Base-by-base conservation (phyloP, 164 flowering plant species). In the Amborella trichopoda region DNA sequence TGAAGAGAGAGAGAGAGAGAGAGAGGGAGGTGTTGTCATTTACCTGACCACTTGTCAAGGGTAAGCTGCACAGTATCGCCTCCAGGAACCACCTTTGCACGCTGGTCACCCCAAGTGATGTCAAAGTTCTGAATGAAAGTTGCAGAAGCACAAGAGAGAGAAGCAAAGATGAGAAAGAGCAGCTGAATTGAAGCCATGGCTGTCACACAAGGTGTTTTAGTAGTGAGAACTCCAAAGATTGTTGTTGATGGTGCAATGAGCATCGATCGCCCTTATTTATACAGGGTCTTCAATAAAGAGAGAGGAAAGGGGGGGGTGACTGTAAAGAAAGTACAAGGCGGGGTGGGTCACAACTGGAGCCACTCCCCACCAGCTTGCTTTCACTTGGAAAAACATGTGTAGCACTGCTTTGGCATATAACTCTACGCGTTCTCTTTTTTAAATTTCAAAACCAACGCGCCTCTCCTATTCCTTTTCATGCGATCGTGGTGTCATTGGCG, bases 11-110 rank as follows among this genome's bases (percentile, higher is more conserved):
- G 12, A 13, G 26, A 13, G 8, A 24, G 18, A 19, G 6, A 26
- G 26, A 43, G 41, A n/a, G 18, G 19, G 20, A 30, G 23, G 6
- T 21, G 46, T 44, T 45, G 33, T 75, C 18, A 38, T 6, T 33
- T 38, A 38, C 41, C 41, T 11, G 41, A 38, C 21, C 16, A 38
- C 20, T 16, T 19, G 41, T 38, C 41, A 18, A 38, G 41, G 8
- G 16, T 38, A 38, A 38, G 41, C 16, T 38, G 20, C 21, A 38
- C 17, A 18, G 20, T 22, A 38, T 38, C 20, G 11, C 41, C 41
- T 16, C 41, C 41, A n/a, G 4, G 16, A n/a, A 18, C 21, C 20
- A 38, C 20, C 8, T 8, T n/a, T 6, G 41, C 21, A n/a, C n/a
- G n/a, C n/a, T n/a, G n/a, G 6, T 38, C 20, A 6, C 41, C 41